Evolutionary conservation across 2,329 filamentous ascomycete genomes (phyloP).

Genomic region (Fusarium succisae): DNA sequence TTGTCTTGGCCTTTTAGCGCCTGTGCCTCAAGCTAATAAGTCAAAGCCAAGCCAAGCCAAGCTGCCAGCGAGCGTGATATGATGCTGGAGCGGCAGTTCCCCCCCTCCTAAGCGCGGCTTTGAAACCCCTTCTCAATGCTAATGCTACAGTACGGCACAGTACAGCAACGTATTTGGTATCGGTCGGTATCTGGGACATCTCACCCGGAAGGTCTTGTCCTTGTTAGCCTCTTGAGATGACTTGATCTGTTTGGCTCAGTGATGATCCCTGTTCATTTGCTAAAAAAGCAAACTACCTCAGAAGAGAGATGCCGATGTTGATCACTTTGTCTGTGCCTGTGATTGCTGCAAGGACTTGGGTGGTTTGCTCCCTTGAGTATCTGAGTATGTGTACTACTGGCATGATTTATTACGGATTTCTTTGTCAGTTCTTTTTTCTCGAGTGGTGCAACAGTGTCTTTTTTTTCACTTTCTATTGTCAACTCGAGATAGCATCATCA

Average conservation of each 20-base stretch:
- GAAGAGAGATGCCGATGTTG: neutral
- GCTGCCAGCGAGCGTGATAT: neutral
- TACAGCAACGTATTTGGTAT: neutral
- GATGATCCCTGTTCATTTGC: constrained; percentile 3
- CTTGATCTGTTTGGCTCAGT: neutral
- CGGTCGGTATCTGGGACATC: constrained; percentile 6
- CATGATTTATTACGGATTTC: neutral
- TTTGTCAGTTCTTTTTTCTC: neutral
- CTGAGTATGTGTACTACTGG: neutral
- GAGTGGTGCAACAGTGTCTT: neutral
- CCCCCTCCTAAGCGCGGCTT: constrained; percentile 10
- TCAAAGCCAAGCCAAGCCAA: neutral
- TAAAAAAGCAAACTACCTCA: constrained; percentile 15
- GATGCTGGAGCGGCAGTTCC: constrained; percentile 9
- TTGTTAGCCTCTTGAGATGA: neutral
- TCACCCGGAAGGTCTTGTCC: neutral
- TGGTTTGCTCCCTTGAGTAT: neutral
- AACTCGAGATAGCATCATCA: neutral
- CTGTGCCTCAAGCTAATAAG: neutral
- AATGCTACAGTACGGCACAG: constrained; percentile 2
- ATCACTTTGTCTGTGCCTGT: neutral
- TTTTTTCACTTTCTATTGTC: neutral
- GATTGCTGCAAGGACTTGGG: constrained; percentile 3
- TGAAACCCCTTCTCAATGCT: neutral
- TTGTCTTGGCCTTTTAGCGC: constrained; percentile 21